Percentiles rank a stretch among this genome's conserved stretches.
Evolutionary conservation across 192 early-diverging fungal genomes (phyloP).

Genomic region (Entomortierella parvispora): DNA sequence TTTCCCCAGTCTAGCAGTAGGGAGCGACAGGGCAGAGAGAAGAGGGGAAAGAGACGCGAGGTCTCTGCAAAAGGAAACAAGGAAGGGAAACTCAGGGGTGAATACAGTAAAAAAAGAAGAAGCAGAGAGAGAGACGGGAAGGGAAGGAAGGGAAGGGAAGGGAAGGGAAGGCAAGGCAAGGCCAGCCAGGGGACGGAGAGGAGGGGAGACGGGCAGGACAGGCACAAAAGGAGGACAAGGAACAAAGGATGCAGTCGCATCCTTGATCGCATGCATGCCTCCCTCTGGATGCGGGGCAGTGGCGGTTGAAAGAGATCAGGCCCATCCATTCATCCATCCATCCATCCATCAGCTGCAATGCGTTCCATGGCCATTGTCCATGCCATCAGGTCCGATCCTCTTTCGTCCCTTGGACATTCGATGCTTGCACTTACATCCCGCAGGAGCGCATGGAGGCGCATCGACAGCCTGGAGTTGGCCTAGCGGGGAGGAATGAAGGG

Average conservation of each 20-base stretch:
- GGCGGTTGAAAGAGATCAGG: too few relatives aligned
- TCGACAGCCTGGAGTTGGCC: conserved; percentile 22
- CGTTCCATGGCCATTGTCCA: too few relatives aligned
- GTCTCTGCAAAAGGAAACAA: background rate
- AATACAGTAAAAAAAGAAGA: background rate
- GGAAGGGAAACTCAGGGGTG: conserved; percentile 29
- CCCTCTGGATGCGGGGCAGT: too few relatives aligned
- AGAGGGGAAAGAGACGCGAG: background rate
- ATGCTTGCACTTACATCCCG: conserved; percentile 36
- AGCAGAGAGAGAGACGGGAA: background rate
- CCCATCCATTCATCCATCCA: too few relatives aligned
- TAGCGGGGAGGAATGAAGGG: background rate
- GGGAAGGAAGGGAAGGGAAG: background rate
- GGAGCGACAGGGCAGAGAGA: background rate
- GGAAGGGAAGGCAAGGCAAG: conserved; percentile 1
- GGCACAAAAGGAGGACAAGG: background rate
- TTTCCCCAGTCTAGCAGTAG: background rate
- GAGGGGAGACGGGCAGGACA: background rate
- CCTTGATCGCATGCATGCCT: too few relatives aligned
- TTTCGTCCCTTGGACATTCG: too few relatives aligned
- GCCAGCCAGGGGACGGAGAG: background rate
- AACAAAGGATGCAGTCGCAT: too few relatives aligned
- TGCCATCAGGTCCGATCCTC: too few relatives aligned
- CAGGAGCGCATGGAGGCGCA: conserved; percentile 21
- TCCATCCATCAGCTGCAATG: background rate